Percentiles rank a stretch among this genome's conserved stretches.
phyloP scores from a whole-genome alignment of 805 yeast genomes.

The Zygotorulaspora sp. region DNA sequence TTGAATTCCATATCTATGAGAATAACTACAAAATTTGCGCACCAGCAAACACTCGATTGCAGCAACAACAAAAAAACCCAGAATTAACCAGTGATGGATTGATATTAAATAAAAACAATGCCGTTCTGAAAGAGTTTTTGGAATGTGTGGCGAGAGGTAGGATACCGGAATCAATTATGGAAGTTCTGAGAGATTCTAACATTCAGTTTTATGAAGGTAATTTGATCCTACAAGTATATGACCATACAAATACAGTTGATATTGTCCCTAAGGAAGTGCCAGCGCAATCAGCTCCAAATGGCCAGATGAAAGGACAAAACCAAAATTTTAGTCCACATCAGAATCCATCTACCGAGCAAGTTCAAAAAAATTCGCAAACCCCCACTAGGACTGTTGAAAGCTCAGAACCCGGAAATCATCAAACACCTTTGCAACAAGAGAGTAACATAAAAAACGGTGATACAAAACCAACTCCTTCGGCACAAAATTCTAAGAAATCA shows the following conservation, averaged over 20 bases:
- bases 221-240: conserved; percentile 77
- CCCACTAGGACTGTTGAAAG: too few relatives aligned
- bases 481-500: conserved; percentile 8
- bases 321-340: conserved; percentile 1
- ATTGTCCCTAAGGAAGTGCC: conserved; percentile 21
- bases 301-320: conserved; percentile 3
- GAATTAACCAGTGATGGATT: conserved; percentile 55
- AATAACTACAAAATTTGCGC: conserved; percentile 89
- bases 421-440: conserved; percentile 3
- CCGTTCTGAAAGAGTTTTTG: conserved; percentile 73
- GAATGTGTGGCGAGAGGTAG: conserved; percentile 74
- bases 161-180: conserved; percentile 85
- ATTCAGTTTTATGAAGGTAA: conserved; percentile 86
- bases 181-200: conserved; percentile 82
- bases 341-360: conserved; percentile 1
- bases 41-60: conserved; percentile 41
- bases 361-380: neutral
- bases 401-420: neutral
- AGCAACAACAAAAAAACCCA: conserved; percentile 36
- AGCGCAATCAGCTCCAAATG: conserved; percentile 3
- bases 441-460: conserved; percentile 4
- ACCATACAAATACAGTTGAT: conserved; percentile 58
- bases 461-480: conserved; percentile 5
- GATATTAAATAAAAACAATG: conserved; percentile 68
- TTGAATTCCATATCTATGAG: conserved; percentile 86